These are phyloP conservation scores for Cynanchum wilfordii DNA, from an alignment of 257 asterid genomes.

Conservation along the genomic window DNA sequence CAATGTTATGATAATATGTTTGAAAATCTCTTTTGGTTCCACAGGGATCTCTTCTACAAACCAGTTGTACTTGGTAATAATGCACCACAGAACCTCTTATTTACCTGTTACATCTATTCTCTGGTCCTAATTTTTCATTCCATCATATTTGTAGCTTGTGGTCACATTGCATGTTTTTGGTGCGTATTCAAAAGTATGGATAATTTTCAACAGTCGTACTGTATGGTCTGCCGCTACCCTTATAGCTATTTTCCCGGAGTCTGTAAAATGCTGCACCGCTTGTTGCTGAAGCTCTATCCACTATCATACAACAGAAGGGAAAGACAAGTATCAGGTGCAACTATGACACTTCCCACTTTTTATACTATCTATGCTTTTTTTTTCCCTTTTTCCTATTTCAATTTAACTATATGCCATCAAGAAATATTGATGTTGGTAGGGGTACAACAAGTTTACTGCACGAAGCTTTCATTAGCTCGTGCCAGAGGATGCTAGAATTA, in stretches of 20 bases:
- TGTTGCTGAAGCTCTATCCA: constrained; percentile 52
- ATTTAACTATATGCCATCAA: no score
- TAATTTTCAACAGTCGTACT: constrained; percentile 29
- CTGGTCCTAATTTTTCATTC: neutral
- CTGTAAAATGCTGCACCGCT: constrained; percentile 46
- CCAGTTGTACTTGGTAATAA: constrained; percentile 61
- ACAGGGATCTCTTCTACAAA: constrained; percentile 66
- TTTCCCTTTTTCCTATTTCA: neutral
- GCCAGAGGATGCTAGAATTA: no score
- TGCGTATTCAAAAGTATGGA: constrained; percentile 51
- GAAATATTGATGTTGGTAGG: no score
- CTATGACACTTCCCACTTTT: neutral
- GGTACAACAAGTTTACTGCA: no score
- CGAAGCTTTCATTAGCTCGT: no score
- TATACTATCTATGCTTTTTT: neutral
- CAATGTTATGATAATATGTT: neutral
- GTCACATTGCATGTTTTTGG: constrained; percentile 75
- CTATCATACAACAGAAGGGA: constrained; percentile 42
- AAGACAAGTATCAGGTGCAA: constrained; percentile 50
- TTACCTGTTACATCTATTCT: neutral
- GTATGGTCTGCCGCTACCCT: constrained; percentile 56
- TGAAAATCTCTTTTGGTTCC: constrained; percentile 12
- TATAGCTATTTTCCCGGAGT: constrained; percentile 54
- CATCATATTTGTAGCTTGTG: constrained; percentile 45
- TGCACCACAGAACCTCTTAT: neutral